Base-by-base conservation (phyloP, 163 green algal species). In the Volvox carteri region DNA sequence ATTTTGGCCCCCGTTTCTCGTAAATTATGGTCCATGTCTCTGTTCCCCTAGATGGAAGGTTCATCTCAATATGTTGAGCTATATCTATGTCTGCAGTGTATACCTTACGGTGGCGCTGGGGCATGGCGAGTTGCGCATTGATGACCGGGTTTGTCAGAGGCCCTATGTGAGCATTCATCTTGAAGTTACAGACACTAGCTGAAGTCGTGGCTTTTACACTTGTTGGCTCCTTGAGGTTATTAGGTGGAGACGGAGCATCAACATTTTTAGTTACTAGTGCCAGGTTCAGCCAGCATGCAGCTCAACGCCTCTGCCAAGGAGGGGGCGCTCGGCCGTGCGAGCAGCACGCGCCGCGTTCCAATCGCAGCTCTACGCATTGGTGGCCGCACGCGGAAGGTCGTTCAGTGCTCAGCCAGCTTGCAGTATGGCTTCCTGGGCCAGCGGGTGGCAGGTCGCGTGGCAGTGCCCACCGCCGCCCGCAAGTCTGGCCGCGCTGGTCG, bases 401-500 rank as follows among this genome's bases (percentile, higher is more conserved):
- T 74, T 21, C 37, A 70, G 35, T 81, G 67, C 83, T 60, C 52
- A 25, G 83, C 83, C 37, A 81, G 68, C 50, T 70, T 88, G 7
- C 18, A 37, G 14, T 56, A 41, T 72, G 87, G 80, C 68, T 93
- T 93, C 75, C 87, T 93, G 44, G 90, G 90, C 70, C 54, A 86
- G 21, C 86, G 90, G 65, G 86, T 93, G 25, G 46, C 68, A 52
- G 81, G 81, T 19, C 65, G 81, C 68, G 35, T 60, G 67, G 70
- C 73, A n/a, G 73, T 68, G 39, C 70, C 73, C 30, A 50, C 58
- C 25, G 60, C 67, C 75, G 74, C 85, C 46, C 65, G 65, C n/a
- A 83, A 42, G 72, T 50, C 54, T 56, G 54, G 54, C 41, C 72
- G 62, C 52, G 21, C 42, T 35, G 75, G 75, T 35, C 50, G 60